Conservation (phyloP, 1,139 yeast genomes). For the Taphrina populina region DNA sequence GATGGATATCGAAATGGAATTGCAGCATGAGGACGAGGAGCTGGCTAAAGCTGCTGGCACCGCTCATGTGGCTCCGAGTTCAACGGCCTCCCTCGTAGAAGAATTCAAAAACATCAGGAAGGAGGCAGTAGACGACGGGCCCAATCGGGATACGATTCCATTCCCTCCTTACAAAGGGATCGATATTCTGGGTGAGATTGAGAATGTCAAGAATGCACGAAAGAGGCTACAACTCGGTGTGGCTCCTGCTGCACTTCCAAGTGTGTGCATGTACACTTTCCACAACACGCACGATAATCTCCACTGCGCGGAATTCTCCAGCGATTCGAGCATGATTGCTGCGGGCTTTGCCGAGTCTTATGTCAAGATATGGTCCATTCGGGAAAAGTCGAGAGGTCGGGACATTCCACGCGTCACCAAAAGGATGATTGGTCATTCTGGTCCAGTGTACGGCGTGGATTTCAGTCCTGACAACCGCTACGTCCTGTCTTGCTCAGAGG, state of each 20-base stretch:
- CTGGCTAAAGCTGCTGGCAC: slow-evolving; percentile 40
- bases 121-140: slow-evolving; percentile 57
- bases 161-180: slow-evolving; percentile 77
- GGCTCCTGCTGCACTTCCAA: slow-evolving; percentile 79
- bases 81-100: slow-evolving; percentile 50
- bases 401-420: slow-evolving; percentile 45
- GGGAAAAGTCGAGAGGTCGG: slow-evolving; percentile 54
- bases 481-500: slow-evolving; percentile 81
- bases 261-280: slow-evolving; percentile 97
- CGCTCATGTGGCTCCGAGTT: slow-evolving; percentile 31
- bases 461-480: slow-evolving; percentile 89
- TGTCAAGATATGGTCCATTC: slow-evolving; percentile 87
- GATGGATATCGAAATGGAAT: slow-evolving; percentile 79
- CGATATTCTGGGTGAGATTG: slow-evolving; percentile 75
- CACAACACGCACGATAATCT: slow-evolving; percentile 84
- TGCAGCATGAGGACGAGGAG: slow-evolving; percentile 69
- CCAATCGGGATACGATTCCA: slow-evolving; percentile 72
- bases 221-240: slow-evolving; percentile 64
- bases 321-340: slow-evolving; percentile 81
- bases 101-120: slow-evolving; percentile 51
- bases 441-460: slow-evolving; percentile 85
- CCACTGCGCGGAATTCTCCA: slow-evolving; percentile 80
- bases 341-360: slow-evolving; percentile 93
- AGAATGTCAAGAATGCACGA: slow-evolving; percentile 77
- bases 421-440: slow-evolving; percentile 86